Evolutionary conservation across 1,139 yeast species (phyloP), one percentile per base, ranked within the genome.

Genomic region (Nematodospora anomalae): DNA sequence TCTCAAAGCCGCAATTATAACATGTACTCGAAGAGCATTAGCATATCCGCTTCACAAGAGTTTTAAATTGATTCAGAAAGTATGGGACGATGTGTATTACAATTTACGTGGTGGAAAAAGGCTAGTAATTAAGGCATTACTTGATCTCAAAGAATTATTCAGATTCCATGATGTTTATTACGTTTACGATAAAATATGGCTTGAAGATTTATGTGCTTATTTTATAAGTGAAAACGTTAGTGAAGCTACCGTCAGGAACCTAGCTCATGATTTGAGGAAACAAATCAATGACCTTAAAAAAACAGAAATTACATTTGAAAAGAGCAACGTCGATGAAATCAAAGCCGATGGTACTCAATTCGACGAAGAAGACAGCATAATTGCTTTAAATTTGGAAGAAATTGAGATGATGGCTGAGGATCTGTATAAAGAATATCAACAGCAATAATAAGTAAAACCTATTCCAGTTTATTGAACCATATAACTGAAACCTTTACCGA

Each of bases 121-220:
- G 36, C 67, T 74, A 9, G 70, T 90, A 0, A 62, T 89, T 29
- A 74, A 76, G 45, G 64, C 75, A 1, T 56, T 90, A 25, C 60
- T 89, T 25, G 76, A 72, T 15, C 59, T 80, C 10, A 75, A 85
- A 47, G 90, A 84, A 51, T 60, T 84, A n/a, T 89, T 89, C 58
- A 73, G 96, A 40, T 82, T 66, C 49, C 92, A 86, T 52, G 97
- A 90, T 48, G 75, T 84, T n/a, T 89, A 89, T 56, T 85, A 85
- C 52, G 90, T 88, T 7, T 92, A 92, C 57, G 86, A 86, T 51
- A 80, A 80, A 51, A 74, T 90, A 2, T 74, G 89, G 71, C 52
- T 90, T 9, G 92, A 86, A 51, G 97, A 92, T 56, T 67, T 89
- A 47, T 72, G 88, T 38, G 68, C 84, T 4, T 92, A 96, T 95